Conservation (phyloP, 2,329 filamentous ascomycete species). For the Colletotrichum sp. region DNA sequence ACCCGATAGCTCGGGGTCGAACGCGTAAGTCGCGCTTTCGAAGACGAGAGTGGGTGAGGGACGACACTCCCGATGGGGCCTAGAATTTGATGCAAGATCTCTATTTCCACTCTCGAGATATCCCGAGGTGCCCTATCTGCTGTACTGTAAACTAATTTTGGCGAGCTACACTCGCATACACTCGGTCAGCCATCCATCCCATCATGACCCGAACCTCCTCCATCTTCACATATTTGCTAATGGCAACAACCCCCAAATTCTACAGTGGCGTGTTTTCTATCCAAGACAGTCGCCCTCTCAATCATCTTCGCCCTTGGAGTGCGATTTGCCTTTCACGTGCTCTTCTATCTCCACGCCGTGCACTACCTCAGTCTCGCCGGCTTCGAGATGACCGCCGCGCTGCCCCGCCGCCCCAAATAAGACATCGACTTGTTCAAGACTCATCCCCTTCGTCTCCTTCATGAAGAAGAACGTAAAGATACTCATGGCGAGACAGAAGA, state of each 20-base stretch:
- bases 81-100: neutral
- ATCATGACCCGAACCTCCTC: neutral
- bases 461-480: conserved; percentile 4
- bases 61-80: neutral
- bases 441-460: neutral
- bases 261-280: accelerated
- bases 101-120: neutral
- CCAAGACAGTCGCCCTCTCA: neutral
- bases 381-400: neutral
- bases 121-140: too few relatives aligned
- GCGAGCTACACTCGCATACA: neutral
- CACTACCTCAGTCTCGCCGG: neutral
- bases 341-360: neutral
- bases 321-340: neutral
- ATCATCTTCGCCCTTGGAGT: neutral
- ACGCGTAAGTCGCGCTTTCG: neutral
- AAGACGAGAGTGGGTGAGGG: neutral
- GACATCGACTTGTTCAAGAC: neutral
- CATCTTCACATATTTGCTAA: neutral
- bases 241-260: accelerated
- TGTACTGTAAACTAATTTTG: too few relatives aligned
- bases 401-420: neutral
- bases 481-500: conserved; percentile 51
- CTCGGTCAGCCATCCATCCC: neutral
- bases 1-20: neutral